Base-by-base conservation (phyloP, 768 basidiomycete genomes). In the Boletales sp. region DNA sequence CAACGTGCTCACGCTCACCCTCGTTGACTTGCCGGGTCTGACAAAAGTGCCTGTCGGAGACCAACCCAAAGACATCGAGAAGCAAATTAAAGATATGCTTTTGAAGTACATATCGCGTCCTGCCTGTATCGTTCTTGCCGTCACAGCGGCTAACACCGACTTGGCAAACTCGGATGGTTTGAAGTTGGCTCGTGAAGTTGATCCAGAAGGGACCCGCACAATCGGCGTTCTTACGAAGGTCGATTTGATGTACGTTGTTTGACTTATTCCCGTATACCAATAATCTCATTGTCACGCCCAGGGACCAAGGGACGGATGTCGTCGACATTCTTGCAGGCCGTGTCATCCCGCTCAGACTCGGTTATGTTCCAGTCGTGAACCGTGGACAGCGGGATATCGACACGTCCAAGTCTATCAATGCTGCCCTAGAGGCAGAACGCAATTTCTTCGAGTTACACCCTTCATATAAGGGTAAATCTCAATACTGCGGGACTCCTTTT, bases 161-260 rank as follows among this genome's bases (percentile, higher is more conserved):
- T 78, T 99, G 79, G 97, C 97, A 52, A 99, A 98, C 71, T 98
- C 95, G 17, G 97, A 98, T 69, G 95, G 97, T 43, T 69, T 97
- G 64, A 95, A 97, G 74, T 73, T 97, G 78, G 95, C 94, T 44
- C 79, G 97, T 53, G 94, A 97, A 63, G 94, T 97, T 21, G 97
- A 99, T 65, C 94, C 95, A 3, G 95, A 98, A 50, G 97, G 97
- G 29, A 87, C 86, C 37, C 79, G 95, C 63, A 99, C 97, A 18
- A 97, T 99, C 57, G 97, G 97, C 79, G 97, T 99, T 17, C 72
- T 98, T 62, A 99, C 97, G 13, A 99, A 99, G 71, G 89, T 98
- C 45, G 97, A 99, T 69, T 75, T 99, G 56, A 99, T 99, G 97
- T 94, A 59, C 59, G 90, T 80, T 4, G 45, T 50, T 40, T 42